phyloP scores from a whole-genome alignment of 768 basidiomycete species.

The Boletus pseudopeckii region DNA sequence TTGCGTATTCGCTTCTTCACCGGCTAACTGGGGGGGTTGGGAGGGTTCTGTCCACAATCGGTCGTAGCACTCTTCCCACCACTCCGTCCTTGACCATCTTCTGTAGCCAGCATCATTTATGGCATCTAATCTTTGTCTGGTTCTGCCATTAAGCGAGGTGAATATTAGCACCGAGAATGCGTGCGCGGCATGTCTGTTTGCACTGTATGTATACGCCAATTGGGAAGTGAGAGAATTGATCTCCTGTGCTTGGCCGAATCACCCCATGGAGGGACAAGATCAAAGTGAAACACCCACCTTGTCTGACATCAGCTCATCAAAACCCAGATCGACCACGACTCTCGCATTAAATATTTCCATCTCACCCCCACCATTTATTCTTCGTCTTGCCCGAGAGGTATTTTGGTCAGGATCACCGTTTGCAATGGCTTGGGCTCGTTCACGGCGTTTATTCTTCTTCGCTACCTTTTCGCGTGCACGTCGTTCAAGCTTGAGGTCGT shows the following conservation, averaged over 20 bases:
- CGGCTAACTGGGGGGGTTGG: neutral
- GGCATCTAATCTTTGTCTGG: constrained; percentile 59
- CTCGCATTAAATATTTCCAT: constrained; percentile 50
- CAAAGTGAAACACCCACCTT: constrained; percentile 55
- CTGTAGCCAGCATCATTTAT: constrained; percentile 65
- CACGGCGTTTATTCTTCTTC: constrained; percentile 68
- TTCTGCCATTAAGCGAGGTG: constrained; percentile 76
- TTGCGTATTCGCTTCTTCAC: constrained; percentile 2
- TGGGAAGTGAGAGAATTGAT: constrained; percentile 86
- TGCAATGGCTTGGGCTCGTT: constrained; percentile 48
- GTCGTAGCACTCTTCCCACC: constrained; percentile 78
- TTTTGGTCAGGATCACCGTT: constrained; percentile 45
- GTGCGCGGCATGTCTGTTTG: constrained; percentile 67
- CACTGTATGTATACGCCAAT: constrained; percentile 86
- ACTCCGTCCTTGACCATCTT: constrained; percentile 80
- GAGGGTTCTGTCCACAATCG: constrained; percentile 50
- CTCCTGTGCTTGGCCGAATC: constrained; percentile 54
- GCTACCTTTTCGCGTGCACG: constrained; percentile 74
- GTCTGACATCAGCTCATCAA: constrained; percentile 91
- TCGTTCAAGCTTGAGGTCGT: constrained; percentile 66
- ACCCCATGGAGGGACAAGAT: constrained; percentile 10
- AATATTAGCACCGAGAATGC: constrained; percentile 75
- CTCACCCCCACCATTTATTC: constrained; percentile 37
- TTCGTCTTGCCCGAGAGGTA: constrained; percentile 15
- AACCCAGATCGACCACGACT: constrained; percentile 84